These are phyloP conservation scores for Lycium ferocissimum DNA, from an alignment of 257 asterid species.

Conservation along the genomic window DNA sequence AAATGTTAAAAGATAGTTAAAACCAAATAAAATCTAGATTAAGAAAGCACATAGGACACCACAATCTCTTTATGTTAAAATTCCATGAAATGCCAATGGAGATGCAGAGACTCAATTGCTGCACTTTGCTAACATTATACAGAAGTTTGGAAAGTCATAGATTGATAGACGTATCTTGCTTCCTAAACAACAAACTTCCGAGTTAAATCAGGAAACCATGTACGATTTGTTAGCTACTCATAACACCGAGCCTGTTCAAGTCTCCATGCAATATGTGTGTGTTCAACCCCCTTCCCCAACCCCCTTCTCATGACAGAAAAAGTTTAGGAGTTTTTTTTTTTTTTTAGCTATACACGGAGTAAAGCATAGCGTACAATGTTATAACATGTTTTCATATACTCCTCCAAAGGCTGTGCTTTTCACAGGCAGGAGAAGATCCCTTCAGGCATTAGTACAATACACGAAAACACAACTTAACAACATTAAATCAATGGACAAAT, in stretches of 20 bases:
- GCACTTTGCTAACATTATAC: background rate
- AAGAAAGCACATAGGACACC: background rate
- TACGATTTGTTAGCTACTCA: background rate
- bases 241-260: background rate
- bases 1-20: background rate
- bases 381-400: background rate
- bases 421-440: no score
- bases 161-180: background rate
- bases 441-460: background rate
- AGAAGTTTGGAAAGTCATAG: background rate
- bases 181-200: background rate
- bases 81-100: background rate
- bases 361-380: background rate
- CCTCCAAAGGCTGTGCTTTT: background rate
- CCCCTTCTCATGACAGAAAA: background rate
- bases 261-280: no score
- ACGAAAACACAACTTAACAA: background rate
- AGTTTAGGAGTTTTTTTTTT: no score
- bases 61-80: background rate
- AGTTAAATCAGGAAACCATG: background rate
- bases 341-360: background rate
- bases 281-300: no score
- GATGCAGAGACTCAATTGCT: no score
- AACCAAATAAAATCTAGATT: background rate
- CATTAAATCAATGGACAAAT: background rate